phyloP scores from a whole-genome alignment of 371 early-diverging fungal genomes.

The Rhizopus sp. region DNA sequence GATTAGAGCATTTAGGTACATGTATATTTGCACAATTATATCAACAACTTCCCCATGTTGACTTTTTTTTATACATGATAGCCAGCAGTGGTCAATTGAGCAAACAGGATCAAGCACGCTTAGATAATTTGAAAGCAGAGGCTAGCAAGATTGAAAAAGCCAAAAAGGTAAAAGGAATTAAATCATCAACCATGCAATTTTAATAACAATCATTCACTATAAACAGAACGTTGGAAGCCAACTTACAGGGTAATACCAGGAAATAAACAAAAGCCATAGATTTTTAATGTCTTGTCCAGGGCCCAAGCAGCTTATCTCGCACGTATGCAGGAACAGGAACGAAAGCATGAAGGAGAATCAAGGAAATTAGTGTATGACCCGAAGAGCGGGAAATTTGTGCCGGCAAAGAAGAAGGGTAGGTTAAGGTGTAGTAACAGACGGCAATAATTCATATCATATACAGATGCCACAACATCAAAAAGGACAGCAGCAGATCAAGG shows the following conservation, averaged over 20 bases:
- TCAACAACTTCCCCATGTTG: neutral
- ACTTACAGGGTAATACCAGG: conserved; percentile 15
- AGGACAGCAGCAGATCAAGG: conserved; percentile 10
- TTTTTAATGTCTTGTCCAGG: conserved; percentile 13
- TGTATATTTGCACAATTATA: neutral
- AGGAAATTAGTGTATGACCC: conserved; percentile 51
- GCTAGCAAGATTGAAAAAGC: conserved; percentile 52
- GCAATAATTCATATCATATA: neutral
- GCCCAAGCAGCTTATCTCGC: conserved; percentile 45
- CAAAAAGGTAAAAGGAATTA: conserved; percentile 37
- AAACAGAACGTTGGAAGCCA: neutral
- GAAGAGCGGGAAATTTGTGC: conserved; percentile 44
- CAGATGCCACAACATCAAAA: conserved; percentile 15
- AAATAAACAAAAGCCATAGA: neutral
- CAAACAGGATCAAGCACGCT: conserved; percentile 47
- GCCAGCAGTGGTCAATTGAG: conserved; percentile 48
- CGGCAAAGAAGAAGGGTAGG: conserved; percentile 44
- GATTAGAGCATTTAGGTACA: conserved; percentile 53
- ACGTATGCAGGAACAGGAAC: conserved; percentile 38
- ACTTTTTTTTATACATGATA: conserved; percentile 1
- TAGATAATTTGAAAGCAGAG: conserved; percentile 46
- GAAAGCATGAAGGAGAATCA: conserved; percentile 32
- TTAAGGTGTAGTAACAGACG: neutral
- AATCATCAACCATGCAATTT: neutral
- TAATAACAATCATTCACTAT: neutral